A percentile compares a stretch with the other conserved stretches of the same genome.
Evolutionary conservation across 164 flowering plant genomes (phyloP).

Genomic region (Piper longum): DNA sequence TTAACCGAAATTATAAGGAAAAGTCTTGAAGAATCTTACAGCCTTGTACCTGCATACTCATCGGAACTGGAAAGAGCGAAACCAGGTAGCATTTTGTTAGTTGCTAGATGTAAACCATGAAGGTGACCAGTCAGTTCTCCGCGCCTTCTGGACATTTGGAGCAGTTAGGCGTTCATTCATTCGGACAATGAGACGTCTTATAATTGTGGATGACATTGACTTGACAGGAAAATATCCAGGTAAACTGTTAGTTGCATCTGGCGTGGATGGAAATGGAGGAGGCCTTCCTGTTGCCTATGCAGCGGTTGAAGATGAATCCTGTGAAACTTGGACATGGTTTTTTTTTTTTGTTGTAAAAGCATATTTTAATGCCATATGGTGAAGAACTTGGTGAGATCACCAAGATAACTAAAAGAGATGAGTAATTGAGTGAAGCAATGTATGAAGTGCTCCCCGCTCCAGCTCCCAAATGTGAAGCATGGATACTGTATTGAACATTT

Average conservation of each 20-base stretch:
- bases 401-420: background rate
- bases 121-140: background rate
- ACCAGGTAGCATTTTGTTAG: background rate
- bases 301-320: slow-evolving; percentile 33
- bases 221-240: slow-evolving; percentile 33
- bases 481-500: background rate
- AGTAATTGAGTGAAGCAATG: background rate
- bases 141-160: background rate
- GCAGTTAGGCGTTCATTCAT: background rate
- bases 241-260: slow-evolving; percentile 35
- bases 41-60: background rate
- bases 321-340: slow-evolving; percentile 54
- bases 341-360: slow-evolving; percentile 20
- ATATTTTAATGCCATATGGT: background rate
- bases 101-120: background rate
- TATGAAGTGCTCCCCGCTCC: background rate
- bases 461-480: background rate
- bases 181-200: slow-evolving; percentile 22
- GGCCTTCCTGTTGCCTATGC: slow-evolving; percentile 51
- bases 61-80: background rate
- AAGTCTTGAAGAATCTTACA: background rate
- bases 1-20: background rate
- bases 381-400: background rate
- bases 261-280: slow-evolving; percentile 47
- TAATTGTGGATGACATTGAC: slow-evolving; percentile 32